Conservation (phyloP, 177 flowering plant genomes). For the Vitis hybrid region DNA sequence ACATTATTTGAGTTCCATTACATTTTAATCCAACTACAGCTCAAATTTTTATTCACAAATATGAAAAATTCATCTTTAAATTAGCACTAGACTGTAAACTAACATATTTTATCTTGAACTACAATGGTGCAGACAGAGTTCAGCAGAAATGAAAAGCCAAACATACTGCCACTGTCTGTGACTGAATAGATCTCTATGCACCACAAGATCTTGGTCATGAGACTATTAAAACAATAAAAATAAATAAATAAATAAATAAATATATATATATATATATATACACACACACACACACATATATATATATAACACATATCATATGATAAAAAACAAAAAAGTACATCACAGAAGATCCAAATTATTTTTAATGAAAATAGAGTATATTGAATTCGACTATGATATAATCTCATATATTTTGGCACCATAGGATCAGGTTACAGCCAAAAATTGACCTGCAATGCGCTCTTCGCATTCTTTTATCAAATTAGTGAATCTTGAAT, state of each 20-base stretch:
- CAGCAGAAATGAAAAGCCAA: no score
- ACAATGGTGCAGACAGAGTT: no score
- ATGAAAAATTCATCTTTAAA: no score
- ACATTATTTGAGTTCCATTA: no score
- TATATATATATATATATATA: not conserved
- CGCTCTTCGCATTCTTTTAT: conserved; percentile 78
- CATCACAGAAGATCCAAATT: not conserved
- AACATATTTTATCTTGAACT: no score
- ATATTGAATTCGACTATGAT: not conserved
- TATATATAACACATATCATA: not conserved
- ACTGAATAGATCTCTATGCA: no score
- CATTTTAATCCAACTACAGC: no score
- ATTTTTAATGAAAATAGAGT: not conserved
- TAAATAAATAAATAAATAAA: not conserved
- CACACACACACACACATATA: no score
- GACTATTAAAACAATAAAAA: not conserved
- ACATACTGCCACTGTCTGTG: no score
- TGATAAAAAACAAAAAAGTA: not conserved
- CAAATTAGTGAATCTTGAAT: conserved; percentile 62
- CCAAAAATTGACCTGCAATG: conserved; percentile 58
- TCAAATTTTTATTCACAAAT: no score
- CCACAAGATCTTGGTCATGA: no score
- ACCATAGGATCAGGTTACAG: not conserved
- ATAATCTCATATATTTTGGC: not conserved
- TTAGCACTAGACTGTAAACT: no score